These are phyloP conservation scores for Alternaria sp. DNA, from an alignment of 2,329 filamentous ascomycete species.

Conservation along the genomic window DNA sequence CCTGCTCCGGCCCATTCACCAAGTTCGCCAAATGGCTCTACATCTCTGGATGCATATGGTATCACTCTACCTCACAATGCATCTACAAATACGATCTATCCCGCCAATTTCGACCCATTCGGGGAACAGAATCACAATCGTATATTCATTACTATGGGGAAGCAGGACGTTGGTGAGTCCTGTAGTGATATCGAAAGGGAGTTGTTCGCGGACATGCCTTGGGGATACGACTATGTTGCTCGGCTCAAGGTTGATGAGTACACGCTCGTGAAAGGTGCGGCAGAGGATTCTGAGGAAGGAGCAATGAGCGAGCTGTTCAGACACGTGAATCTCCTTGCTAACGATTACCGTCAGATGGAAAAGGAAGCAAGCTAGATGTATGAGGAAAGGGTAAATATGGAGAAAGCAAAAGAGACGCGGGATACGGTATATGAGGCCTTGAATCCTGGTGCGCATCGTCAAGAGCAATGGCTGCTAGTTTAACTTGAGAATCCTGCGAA, in stretches of 20 bases:
- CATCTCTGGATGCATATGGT: neutral
- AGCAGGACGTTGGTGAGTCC: neutral
- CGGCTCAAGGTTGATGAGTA: neutral
- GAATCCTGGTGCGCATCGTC: accelerated
- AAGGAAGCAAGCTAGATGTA: neutral
- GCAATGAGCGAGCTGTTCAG: neutral
- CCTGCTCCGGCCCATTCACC: too few species aligned
- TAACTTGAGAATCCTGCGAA: neutral
- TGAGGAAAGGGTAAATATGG: neutral
- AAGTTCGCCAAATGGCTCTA: neutral
- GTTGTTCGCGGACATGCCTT: neutral
- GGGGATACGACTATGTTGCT: neutral
- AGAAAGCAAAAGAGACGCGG: neutral
- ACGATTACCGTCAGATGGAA: neutral
- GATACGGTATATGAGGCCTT: neutral
- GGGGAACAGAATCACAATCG: too few species aligned
- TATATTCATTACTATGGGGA: neutral
- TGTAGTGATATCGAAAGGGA: neutral
- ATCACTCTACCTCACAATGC: neutral
- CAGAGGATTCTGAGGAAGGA: neutral
- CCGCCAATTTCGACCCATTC: too few species aligned
- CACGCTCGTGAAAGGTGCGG: neutral
- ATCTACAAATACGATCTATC: neutral
- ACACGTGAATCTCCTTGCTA: neutral
- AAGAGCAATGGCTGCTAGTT: neutral